Percentiles rank a stretch among this genome's conserved stretches.
Evolutionary conservation across 2,329 filamentous ascomycete species (phyloP).

Genomic region (Penicillium sclerotiorum): DNA sequence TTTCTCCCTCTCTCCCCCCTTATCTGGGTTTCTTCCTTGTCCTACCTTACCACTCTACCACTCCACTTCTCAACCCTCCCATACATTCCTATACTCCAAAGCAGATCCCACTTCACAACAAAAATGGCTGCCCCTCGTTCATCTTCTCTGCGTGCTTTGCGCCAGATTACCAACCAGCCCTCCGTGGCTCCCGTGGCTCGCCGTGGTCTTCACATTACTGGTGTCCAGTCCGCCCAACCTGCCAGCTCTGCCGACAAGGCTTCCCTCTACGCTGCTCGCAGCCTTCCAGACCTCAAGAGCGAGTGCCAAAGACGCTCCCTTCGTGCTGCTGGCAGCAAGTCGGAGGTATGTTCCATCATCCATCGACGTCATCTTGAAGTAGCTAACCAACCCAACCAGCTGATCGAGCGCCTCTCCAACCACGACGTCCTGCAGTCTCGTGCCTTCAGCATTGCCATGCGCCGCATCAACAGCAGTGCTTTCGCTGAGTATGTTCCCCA

Average conservation of each 20-base stretch:
- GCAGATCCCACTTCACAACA: conserved; percentile 1
- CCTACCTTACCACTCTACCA: conserved; percentile 5
- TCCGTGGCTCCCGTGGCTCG: conserved; percentile 37
- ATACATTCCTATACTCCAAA: neutral
- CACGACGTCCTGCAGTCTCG: conserved; percentile 56
- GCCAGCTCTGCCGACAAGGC: conserved; percentile 55
- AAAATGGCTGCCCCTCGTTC: conserved; percentile 51
- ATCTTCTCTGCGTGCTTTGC: conserved; percentile 48
- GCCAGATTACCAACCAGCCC: conserved; percentile 44
- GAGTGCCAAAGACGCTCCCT: conserved; percentile 56
- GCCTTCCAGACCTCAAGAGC: conserved; percentile 52
- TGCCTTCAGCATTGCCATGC: conserved; percentile 58
- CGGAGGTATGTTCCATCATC: conserved; percentile 45
- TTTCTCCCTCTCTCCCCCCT: conserved; percentile 3
- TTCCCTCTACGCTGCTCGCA: conserved; percentile 54
- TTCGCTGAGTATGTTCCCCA: conserved; percentile 37
- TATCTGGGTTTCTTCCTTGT: neutral
- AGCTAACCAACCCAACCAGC: conserved; percentile 34
- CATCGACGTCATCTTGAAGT: conserved; percentile 2
- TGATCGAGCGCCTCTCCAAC: conserved; percentile 56
- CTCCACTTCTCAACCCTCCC: conserved; percentile 1
- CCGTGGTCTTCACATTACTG: conserved; percentile 63
- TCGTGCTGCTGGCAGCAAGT: conserved; percentile 50
- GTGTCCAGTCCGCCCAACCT: conserved; percentile 58
- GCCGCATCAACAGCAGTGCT: conserved; percentile 48